Percentiles rank a stretch among this genome's conserved stretches.
Conservation (phyloP, 2,329 filamentous ascomycete genomes). For the Sclerotinia subarctica region DNA sequence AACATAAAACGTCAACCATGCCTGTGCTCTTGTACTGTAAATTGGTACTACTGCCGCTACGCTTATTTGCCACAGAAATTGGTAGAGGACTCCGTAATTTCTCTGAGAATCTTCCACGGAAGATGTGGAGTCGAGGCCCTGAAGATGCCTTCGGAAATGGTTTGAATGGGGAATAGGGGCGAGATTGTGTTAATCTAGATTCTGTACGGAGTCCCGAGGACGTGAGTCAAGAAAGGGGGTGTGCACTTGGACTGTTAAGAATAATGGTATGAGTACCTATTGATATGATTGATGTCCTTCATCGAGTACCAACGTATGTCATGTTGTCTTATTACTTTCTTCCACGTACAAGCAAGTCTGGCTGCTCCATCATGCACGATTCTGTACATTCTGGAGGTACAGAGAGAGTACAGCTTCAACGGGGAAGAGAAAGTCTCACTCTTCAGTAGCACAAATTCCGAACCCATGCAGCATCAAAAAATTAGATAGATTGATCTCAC, state of each 20-base stretch:
- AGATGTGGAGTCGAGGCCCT: not conserved
- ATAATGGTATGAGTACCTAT: not conserved
- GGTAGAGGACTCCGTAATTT: not conserved
- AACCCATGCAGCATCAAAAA: not conserved
- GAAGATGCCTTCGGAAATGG: not conserved
- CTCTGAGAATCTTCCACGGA: not conserved
- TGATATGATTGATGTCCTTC: not conserved
- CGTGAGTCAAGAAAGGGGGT: not conserved
- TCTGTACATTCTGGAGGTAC: not conserved
- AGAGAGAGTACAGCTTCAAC: conserved; percentile 2
- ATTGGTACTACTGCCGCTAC: not conserved
- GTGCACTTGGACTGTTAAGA: not conserved
- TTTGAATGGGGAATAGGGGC: not conserved
- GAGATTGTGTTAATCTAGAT: not conserved
- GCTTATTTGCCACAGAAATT: not conserved
- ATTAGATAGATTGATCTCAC: not conserved
- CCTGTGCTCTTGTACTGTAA: not conserved
- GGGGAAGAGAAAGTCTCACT: not conserved
- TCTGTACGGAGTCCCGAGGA: too few species aligned
- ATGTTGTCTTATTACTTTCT: not conserved
- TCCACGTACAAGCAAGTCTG: not conserved
- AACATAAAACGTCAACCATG: not conserved
- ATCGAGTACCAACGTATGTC: not conserved
- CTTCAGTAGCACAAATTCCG: not conserved
- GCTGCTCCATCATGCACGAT: not conserved